A percentile compares a stretch with the other conserved stretches of the same genome.
Evolutionary conservation across 164 flowering plant species (phyloP).

Genomic region (Vitis riparia): DNA sequence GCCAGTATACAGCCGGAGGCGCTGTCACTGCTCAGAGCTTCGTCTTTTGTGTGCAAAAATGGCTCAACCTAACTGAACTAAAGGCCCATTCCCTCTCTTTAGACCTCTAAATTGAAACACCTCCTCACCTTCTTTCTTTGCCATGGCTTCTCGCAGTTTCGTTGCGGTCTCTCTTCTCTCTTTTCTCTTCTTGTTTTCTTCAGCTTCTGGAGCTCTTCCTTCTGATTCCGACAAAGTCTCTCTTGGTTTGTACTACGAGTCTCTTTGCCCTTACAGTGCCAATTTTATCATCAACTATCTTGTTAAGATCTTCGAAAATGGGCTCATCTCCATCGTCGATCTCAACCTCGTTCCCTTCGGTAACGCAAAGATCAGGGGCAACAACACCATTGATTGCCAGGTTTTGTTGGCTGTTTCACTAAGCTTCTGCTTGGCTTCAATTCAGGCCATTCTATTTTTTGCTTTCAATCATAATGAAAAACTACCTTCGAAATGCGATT

Average conservation of each 20-base stretch:
- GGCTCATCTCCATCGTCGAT: constrained; percentile 46
- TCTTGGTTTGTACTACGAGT: constrained; percentile 45
- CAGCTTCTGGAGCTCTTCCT: constrained; percentile 5
- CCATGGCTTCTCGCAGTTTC: constrained; percentile 14
- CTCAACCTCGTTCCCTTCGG: constrained; percentile 53
- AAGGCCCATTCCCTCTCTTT: no score
- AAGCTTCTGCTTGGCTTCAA: neutral
- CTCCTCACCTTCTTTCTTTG: neutral
- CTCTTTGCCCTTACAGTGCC: constrained; percentile 59
- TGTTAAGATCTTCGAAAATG: constrained; percentile 32
- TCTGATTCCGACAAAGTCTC: constrained; percentile 31
- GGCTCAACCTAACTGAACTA: no score
- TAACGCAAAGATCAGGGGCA: constrained; percentile 38
- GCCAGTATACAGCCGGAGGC: no score
- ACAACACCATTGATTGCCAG: constrained; percentile 51
- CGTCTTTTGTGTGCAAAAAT: no score
- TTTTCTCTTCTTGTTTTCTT: neutral
- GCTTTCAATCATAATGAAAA: neutral
- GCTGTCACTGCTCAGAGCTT: no score
- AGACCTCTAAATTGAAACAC: neutral
- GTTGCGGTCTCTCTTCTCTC: constrained; percentile 5
- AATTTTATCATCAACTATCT: constrained; percentile 46
- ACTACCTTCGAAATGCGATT: no score
- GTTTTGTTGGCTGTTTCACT: constrained; percentile 17
- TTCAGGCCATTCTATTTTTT: neutral